Conservation (phyloP, 176 grass and related monocot species). For the Triticum aestivum region IWGSC_CS_RefSeq_v2.1 NC_057811.1:171113483-171113982, state of each 20-base stretch:
- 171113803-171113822: neutral
- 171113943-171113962: neutral
- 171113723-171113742: neutral
- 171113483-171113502: neutral
- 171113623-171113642: neutral
- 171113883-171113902: neutral
- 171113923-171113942: neutral
- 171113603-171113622: neutral
- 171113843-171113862: neutral
- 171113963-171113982: neutral
- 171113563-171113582: neutral
- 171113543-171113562: neutral
- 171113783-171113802: neutral
- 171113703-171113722: neutral
- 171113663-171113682: neutral
- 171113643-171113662: neutral
- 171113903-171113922: neutral
- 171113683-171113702: conserved; percentile 7
- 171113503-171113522: neutral
- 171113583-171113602: neutral
- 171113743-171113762: neutral
- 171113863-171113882: no score
- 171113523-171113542: neutral
- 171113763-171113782: neutral
- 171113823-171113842: neutral